A percentile compares a stretch with the other conserved stretches of the same genome.
Evolutionary conservation across 805 yeast species (phyloP).

Genomic region (Candida sanyiensis): DNA sequence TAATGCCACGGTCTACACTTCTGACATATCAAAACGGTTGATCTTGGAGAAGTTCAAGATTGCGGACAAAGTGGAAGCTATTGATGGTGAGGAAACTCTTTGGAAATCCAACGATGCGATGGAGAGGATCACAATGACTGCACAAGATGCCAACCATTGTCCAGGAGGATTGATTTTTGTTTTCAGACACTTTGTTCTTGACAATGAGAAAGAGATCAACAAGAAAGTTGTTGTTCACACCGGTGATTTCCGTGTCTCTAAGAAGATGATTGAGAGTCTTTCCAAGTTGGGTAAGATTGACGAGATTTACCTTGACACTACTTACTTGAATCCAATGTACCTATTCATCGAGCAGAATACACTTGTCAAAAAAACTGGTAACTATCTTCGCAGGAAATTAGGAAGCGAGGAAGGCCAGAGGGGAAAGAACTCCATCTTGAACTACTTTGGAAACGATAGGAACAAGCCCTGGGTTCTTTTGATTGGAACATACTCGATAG

Average conservation of each 20-base stretch:
- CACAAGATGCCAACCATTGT: slow-evolving; percentile 89
- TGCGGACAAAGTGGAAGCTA: not conserved
- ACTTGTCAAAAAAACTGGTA: slow-evolving; percentile 58
- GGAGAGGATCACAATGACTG: slow-evolving; percentile 47
- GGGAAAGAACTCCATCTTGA: slow-evolving; percentile 30
- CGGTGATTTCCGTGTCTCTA: slow-evolving; percentile 84
- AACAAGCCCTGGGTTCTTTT: slow-evolving; percentile 39
- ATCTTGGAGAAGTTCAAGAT: slow-evolving; percentile 45
- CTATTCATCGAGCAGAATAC: slow-evolving; percentile 71
- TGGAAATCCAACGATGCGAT: not conserved
- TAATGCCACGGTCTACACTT: slow-evolving; percentile 61
- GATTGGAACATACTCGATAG: slow-evolving; percentile 88
- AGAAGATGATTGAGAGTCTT: slow-evolving; percentile 28
- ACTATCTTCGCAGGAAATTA: slow-evolving; percentile 32
- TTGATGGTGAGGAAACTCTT: slow-evolving; percentile 1
- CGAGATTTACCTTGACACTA: slow-evolving; percentile 79
- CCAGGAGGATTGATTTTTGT: slow-evolving; percentile 89
- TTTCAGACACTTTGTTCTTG: slow-evolving; percentile 43
- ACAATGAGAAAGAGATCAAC: slow-evolving; percentile 24
- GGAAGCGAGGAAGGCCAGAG: slow-evolving; percentile 25
- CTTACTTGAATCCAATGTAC: slow-evolving; percentile 72
- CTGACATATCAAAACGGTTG: slow-evolving; percentile 61
- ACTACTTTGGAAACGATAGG: slow-evolving; percentile 26
- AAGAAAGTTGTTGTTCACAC: slow-evolving; percentile 59
- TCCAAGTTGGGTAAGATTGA: slow-evolving; percentile 35